Evolutionary conservation across 306 rosid genomes (phyloP), one percentile per base, ranked within the genome.

Genomic region (Ziziphus jujuba): DNA sequence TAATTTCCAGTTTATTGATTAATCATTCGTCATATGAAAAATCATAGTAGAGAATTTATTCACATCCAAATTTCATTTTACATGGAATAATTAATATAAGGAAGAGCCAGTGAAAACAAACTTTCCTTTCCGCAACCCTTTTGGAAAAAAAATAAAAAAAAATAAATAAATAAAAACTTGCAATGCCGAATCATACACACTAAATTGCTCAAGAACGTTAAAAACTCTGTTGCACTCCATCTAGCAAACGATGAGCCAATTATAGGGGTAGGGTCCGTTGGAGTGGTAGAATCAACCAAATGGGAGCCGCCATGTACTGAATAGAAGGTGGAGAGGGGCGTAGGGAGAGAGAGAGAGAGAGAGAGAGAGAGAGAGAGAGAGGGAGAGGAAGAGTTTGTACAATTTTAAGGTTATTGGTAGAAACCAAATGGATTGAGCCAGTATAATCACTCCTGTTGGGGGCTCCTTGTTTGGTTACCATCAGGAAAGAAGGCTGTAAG

Each of bases 401-500:
- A 61, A 20, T 21, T 67, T 55, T 17, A 17, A 15, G 63, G 73
- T 44, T 63, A 31, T 28, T 48, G 57, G 51, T 34, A 38, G 65
- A 61, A 51, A 53, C 35, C 20, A 35, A 38, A 44, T 16, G 63
- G 49, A 24, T 52, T 11, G n/a, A 70, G 63, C 7, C 10, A 17
- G 52, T 34, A 23, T 43, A 7, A 62, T 63, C 43, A 2, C 2
- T 58, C 57, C 25, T 28, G 22, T 20, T n/a, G 8, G 12, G 71
- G 16, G 20, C 52, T 75, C 44, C 36, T 56, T 24, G 40, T 49
- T n/a, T 62, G 79, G 53, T 38, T 38, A 63, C 23, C 55, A 17
- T 86, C 82, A 89, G 67, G 66, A 79, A 72, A 92, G 98, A 73
- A 89, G 95, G 71, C 31, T 43, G 52, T 73, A 92, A 63, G 98